These are phyloP conservation scores for Leishmania amazonensis DNA, from an alignment of 208 protist genomes.

Conservation along the genomic window DNA sequence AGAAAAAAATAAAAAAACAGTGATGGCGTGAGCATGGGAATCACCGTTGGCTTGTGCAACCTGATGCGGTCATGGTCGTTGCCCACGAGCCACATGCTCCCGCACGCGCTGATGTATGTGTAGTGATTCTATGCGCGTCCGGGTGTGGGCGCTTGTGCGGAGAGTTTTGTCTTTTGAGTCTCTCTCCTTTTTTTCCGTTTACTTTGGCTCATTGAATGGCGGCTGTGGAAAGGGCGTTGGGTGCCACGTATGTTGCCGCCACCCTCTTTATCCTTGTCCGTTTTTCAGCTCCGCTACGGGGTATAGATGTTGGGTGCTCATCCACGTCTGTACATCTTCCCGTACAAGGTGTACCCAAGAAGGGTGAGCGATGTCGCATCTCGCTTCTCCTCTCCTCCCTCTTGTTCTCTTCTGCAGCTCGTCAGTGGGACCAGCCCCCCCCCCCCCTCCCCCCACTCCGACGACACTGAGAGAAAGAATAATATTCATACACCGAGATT, in stretches of 20 bases:
- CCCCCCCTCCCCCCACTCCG: neutral
- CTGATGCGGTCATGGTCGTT: neutral
- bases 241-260: neutral
- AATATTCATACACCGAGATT: neutral
- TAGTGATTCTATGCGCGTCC: neutral
- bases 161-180: neutral
- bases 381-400: neutral
- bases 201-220: neutral
- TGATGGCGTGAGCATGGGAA: neutral
- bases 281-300: neutral
- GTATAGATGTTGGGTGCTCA: neutral
- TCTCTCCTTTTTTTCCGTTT: neutral
- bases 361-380: neutral
- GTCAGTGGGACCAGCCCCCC: neutral
- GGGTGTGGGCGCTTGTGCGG: neutral
- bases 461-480: neutral
- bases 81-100: neutral
- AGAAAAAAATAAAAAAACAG: neutral
- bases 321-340: neutral
- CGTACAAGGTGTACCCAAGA: neutral
- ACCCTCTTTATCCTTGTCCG: neutral
- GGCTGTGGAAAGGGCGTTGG: neutral
- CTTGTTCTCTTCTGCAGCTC: neutral
- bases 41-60: neutral
- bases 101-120: neutral